These are phyloP conservation scores for Solanum phureja DNA, from an alignment of 257 asterid genomes.

Conservation along the genomic window DNA sequence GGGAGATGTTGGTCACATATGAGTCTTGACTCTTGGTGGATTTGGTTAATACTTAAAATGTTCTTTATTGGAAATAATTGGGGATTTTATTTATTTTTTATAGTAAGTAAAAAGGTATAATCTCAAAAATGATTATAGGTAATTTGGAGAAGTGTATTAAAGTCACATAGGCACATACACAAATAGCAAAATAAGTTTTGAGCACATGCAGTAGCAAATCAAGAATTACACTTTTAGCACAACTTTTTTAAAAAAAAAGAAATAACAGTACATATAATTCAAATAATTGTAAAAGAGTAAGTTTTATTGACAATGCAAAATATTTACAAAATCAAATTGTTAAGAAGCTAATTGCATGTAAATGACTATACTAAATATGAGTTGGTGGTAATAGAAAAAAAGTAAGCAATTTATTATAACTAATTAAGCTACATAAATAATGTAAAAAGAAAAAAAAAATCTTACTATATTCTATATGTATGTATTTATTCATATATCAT, in stretches of 20 bases:
- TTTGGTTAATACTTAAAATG: background rate
- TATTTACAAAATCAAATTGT: background rate
- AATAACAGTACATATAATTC: background rate
- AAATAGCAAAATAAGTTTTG: background rate
- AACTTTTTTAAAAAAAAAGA: rapidly evolving
- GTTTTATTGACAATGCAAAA: background rate
- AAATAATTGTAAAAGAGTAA: background rate
- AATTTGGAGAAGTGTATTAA: background rate
- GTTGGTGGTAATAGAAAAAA: background rate
- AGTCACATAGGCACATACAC: no score
- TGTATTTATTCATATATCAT: background rate
- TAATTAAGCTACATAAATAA: background rate
- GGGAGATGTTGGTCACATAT: background rate
- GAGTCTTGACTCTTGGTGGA: background rate
- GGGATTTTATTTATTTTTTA: background rate
- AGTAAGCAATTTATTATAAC: background rate
- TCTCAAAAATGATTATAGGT: no score
- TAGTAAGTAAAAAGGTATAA: no score
- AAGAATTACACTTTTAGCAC: background rate
- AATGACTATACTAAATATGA: background rate
- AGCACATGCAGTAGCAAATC: background rate
- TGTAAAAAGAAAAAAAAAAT: background rate
- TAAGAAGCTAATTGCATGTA: background rate
- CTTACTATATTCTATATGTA: background rate
- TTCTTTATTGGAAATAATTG: no score